Percentiles rank a stretch among this genome's conserved stretches.
phyloP scores from a whole-genome alignment of 164 flowering plant species.

The Euptelea pleiosperma region DNA sequence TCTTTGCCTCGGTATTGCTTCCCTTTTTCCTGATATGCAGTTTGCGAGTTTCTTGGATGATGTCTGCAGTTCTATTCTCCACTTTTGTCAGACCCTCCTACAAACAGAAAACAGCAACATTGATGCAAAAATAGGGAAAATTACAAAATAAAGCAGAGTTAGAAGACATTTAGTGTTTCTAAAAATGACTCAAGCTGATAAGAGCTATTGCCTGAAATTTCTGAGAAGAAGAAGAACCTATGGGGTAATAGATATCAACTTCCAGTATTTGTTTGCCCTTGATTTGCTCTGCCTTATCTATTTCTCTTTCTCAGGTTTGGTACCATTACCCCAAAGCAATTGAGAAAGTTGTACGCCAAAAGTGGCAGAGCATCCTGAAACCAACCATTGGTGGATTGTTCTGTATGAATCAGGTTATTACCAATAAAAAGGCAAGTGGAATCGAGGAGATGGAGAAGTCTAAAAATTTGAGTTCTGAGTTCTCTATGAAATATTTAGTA shows the following conservation, averaged over 20 bases:
- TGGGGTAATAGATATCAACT: too few relatives aligned
- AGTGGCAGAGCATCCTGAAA: too few relatives aligned
- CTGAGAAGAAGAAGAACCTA: too few relatives aligned
- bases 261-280: too few relatives aligned
- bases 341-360: too few relatives aligned
- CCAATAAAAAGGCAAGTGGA: too few relatives aligned
- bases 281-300: too few relatives aligned
- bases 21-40: conserved; percentile 67
- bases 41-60: conserved; percentile 82
- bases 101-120: conserved; percentile 2
- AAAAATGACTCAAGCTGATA: background rate
- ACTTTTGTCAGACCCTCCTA: conserved; percentile 87
- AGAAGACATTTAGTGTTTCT: background rate
- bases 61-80: conserved; percentile 76
- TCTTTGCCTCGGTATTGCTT: conserved; percentile 27
- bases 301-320: too few relatives aligned
- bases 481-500: background rate
- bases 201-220: background rate
- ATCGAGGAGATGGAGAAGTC: too few relatives aligned
- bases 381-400: too few relatives aligned
- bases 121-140: background rate
- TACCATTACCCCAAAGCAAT: too few relatives aligned
- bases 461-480: background rate
- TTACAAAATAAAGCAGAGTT: background rate
- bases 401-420: too few relatives aligned